Evolutionary conservation across 2,329 filamentous ascomycete species (phyloP), one percentile per base, ranked within the genome.

Genomic region (Helminthosporium solani): DNA sequence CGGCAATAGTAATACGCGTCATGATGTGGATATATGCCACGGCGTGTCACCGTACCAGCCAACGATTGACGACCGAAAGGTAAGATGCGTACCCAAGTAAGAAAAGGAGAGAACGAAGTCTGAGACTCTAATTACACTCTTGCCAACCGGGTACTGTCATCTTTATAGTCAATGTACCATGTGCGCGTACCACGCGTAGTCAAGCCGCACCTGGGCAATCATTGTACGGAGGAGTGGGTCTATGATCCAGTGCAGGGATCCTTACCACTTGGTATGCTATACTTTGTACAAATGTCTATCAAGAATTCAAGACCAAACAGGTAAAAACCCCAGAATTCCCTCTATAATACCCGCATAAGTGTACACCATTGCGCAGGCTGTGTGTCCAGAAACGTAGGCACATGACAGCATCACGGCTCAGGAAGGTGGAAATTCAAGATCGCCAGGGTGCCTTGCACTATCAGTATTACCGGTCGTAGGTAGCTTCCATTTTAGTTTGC

Each of bases 401-500:
- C 23, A 34, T 50, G 45, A 51, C 42, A 39, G 35, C 16, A 36
- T 46, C 40, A 50, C 31, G n/a, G 34, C 30, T 27, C 30, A 27
- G 50, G 55, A 58, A 56, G 55, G 55, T 58, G 53, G 39, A 45
- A 56, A 33, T 40, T 31, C 9, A 50, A 38, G 34, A 53, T 58
- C 49, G 48, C 52, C 39, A 30, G 39, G 42, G 37, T 23, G 31
- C 30, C 38, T 19, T 16, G 37, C 46, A 39, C 50, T 48, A 50
- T 37, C 3, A 27, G 31, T 39, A 42, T 30, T 39, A 42, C 23
- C 33, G 44, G 49, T 46, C 44, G 31, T 28, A 39, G 15, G 35
- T 31, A 42, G 30, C 33, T 47, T 36, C 40, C 37, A 16, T 18
- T 42, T 23, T 45, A 25, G 28, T 14, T n/a, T 14, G 14, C 28